These are phyloP conservation scores for Fusarium mangiferae DNA, from an alignment of 2,329 filamentous ascomycete species.

Conservation along the genomic window DNA sequence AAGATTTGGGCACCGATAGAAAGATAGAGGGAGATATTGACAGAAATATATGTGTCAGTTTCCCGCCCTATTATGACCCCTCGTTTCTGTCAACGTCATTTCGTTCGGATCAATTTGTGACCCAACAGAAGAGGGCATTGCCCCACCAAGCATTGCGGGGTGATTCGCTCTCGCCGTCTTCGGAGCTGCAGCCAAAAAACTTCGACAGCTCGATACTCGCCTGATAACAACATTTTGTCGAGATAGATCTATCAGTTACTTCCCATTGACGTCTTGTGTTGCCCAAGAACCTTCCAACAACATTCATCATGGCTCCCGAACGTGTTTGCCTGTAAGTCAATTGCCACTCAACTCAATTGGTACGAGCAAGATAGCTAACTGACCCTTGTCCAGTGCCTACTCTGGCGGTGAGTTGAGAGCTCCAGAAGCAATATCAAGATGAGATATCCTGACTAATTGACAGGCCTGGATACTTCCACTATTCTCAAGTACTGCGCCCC, in stretches of 20 bases:
- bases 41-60: neutral
- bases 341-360: neutral
- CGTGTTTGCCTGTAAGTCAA: constrained; percentile 39
- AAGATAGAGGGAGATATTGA: neutral
- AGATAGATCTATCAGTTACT: neutral
- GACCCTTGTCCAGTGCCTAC: constrained; percentile 34
- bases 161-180: neutral
- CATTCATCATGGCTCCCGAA: constrained; percentile 25
- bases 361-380: constrained; percentile 3
- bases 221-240: neutral
- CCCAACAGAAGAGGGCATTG: neutral
- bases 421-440: neutral
- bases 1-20: neutral
- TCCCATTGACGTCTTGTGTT: neutral
- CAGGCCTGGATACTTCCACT: constrained; percentile 34
- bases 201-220: neutral
- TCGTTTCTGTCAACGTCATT: neutral
- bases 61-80: rapidly evolving
- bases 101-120: neutral
- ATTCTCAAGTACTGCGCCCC: constrained; percentile 11
- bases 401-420: constrained; percentile 32
- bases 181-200: neutral
- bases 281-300: neutral
- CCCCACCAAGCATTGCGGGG: neutral
- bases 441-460: neutral